These are phyloP conservation scores for Termitomyces sp. DNA, from an alignment of 768 basidiomycete species.

Conservation along the genomic window DNA sequence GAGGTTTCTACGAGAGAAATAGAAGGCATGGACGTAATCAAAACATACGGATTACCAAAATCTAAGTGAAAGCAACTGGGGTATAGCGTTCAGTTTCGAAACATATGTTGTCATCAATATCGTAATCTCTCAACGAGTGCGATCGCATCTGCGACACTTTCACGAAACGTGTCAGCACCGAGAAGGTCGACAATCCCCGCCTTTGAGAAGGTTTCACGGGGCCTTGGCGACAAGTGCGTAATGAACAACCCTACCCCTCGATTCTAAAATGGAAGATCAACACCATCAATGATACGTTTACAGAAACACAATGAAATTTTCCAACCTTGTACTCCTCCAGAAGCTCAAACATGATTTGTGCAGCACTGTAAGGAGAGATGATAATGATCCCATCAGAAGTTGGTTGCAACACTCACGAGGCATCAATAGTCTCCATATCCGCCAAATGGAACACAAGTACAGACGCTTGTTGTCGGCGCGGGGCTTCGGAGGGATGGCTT, in stretches of 20 bases:
- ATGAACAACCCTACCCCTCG: conserved; percentile 47
- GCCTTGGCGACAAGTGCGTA: conserved; percentile 37
- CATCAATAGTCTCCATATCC: conserved; percentile 87
- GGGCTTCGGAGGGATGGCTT: conserved; percentile 87
- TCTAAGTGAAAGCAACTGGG: not conserved
- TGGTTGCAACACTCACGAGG: conserved; percentile 59
- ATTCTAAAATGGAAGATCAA: conserved; percentile 22
- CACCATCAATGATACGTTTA: not conserved
- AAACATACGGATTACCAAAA: not conserved
- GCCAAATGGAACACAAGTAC: conserved; percentile 90
- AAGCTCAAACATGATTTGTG: conserved; percentile 79
- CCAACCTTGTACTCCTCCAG: conserved; percentile 70
- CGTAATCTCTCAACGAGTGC: conserved; percentile 28
- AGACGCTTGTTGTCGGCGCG: conserved; percentile 64
- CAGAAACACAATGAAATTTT: not conserved
- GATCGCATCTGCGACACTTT: conserved; percentile 48
- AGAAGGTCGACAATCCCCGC: conserved; percentile 47
- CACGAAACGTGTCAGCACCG: conserved; percentile 40
- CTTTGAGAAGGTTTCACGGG: conserved; percentile 37
- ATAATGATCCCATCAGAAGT: not conserved
- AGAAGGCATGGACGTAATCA: not conserved
- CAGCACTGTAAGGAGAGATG: conserved; percentile 44
- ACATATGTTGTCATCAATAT: not conserved
- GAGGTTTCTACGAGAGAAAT: no score
- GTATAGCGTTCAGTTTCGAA: not conserved